phyloP scores from a whole-genome alignment of 2,329 filamentous ascomycete species.

The Metarhizium rileyi region DNA sequence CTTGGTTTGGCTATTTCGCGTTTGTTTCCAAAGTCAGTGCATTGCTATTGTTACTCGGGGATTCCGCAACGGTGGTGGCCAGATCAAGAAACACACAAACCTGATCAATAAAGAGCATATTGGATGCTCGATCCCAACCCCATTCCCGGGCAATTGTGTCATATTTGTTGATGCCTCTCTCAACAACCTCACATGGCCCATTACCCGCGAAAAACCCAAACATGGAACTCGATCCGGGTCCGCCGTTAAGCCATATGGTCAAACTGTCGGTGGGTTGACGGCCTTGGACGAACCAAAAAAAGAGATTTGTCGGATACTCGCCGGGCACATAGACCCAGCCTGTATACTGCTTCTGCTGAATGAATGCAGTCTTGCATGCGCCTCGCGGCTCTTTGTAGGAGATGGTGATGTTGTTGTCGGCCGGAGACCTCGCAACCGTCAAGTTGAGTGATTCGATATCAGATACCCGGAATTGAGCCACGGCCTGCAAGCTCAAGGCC shows the following conservation, averaged over 20 bases:
- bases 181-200: slow-evolving; percentile 43
- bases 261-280: slow-evolving; percentile 31
- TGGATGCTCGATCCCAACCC: slow-evolving; percentile 52
- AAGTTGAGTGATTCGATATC: slow-evolving; percentile 28
- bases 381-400: slow-evolving; percentile 54
- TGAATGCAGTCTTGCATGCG: slow-evolving; percentile 56
- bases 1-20: slow-evolving; percentile 55
- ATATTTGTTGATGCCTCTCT: slow-evolving; percentile 37
- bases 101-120: slow-evolving; percentile 49
- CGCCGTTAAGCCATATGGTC: slow-evolving; percentile 58
- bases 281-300: slow-evolving; percentile 41
- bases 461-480: slow-evolving; percentile 25
- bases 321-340: slow-evolving; percentile 58
- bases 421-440: slow-evolving; percentile 50
- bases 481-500: slow-evolving; percentile 7
- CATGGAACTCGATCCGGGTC: slow-evolving; percentile 55
- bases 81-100: too few species aligned
- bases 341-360: slow-evolving; percentile 57
- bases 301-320: slow-evolving; percentile 39
- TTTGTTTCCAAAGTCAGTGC: background rate
- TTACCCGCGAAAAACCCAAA: slow-evolving; percentile 53
- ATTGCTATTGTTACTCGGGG: background rate
- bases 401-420: slow-evolving; percentile 55
- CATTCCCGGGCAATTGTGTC: slow-evolving; percentile 49
- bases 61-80: slow-evolving; percentile 13